Evolutionary conservation across 371 early-diverging fungal genomes (phyloP).

Genomic region (Lichtheimia ornata): DNA sequence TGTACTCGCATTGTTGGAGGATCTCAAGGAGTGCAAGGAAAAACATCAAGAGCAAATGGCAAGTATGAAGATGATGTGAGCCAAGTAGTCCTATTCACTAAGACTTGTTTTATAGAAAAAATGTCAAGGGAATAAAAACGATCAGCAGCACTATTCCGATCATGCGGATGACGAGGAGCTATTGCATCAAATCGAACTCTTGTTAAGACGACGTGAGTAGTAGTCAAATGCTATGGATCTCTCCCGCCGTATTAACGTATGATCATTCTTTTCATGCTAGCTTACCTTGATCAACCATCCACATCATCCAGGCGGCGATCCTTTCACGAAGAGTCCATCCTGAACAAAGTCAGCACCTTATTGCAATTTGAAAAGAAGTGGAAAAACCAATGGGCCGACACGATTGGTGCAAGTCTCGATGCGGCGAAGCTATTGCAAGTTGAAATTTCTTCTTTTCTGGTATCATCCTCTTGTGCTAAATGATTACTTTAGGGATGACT

Average conservation of each 20-base stretch:
- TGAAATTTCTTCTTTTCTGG: background rate
- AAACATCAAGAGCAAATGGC: background rate
- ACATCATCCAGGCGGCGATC: conserved; percentile 9
- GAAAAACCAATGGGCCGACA: conserved; percentile 8
- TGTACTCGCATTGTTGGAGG: background rate
- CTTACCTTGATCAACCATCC: background rate
- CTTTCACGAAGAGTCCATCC: background rate
- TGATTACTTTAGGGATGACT: conserved; percentile 3
- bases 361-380: conserved; percentile 10
- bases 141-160: background rate
- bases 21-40: background rate
- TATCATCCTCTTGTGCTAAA: background rate
- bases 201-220: conserved; percentile 1
- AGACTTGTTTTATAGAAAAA: no score
- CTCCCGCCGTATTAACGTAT: background rate
- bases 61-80: no score
- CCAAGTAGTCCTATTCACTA: no score
- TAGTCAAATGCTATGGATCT: background rate
- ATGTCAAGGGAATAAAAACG: no score
- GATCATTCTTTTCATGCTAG: background rate
- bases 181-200: conserved; percentile 4
- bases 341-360: conserved; percentile 11
- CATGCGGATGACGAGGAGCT: background rate
- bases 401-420: conserved; percentile 9
- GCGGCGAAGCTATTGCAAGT: conserved; percentile 10